phyloP scores from a whole-genome alignment of 2,329 filamentous ascomycete genomes.

The Trichoderma sp. region DNA sequence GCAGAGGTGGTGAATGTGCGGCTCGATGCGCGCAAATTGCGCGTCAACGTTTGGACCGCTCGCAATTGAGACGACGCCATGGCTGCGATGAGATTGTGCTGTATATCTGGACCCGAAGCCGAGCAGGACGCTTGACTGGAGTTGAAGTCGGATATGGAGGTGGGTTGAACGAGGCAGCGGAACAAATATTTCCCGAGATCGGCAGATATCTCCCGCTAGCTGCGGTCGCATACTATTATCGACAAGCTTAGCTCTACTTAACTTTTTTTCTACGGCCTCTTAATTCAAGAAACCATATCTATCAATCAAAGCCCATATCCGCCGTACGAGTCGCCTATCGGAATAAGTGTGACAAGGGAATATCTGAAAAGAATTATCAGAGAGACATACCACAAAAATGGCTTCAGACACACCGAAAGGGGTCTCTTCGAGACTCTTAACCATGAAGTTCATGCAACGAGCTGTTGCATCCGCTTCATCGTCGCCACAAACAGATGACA shows the following conservation, averaged over 20 bases:
- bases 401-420: conserved; percentile 59
- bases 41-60: conserved; percentile 47
- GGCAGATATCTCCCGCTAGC: neutral
- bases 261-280: conserved; percentile 8
- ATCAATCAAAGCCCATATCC: neutral
- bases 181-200: conserved; percentile 20
- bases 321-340: neutral
- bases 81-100: conserved; percentile 28
- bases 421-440: conserved; percentile 85
- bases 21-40: conserved; percentile 46
- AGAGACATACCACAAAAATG: conserved; percentile 35
- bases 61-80: conserved; percentile 52
- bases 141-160: conserved; percentile 11
- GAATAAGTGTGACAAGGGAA: neutral
- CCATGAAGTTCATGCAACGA: conserved; percentile 98
- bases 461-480: conserved; percentile 63
- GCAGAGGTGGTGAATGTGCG: conserved; percentile 53
- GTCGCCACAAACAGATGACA: conserved; percentile 48
- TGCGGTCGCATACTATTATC: conserved; percentile 4
- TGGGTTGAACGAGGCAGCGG: conserved; percentile 6
- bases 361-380: neutral
- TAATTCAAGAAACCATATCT: neutral
- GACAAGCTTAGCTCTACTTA: neutral
- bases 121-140: neutral
- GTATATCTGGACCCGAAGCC: conserved; percentile 19